Percentiles rank a stretch among this genome's conserved stretches.
Evolutionary conservation across 1,284 basidiomycete genomes (phyloP).

Genomic region (Sporisorium sorghi): DNA sequence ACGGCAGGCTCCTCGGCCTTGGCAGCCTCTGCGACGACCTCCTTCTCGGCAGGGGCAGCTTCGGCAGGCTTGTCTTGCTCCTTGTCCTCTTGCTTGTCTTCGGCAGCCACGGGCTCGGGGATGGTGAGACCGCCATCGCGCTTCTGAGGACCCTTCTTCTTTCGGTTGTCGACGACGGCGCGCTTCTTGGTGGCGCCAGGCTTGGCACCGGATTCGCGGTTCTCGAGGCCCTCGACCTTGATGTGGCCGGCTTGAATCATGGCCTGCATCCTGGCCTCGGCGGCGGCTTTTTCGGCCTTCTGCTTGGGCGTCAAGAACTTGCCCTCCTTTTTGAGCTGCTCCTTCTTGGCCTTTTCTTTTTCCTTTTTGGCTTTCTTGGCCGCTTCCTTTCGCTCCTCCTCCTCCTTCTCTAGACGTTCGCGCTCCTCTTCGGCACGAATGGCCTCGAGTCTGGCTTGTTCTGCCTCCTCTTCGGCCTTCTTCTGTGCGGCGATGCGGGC

Average conservation of each 20-base stretch:
- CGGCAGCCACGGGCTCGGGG: constrained; percentile 43
- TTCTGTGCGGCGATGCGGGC: constrained; percentile 68
- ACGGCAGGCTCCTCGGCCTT: constrained; percentile 66
- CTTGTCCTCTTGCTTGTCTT: constrained; percentile 18
- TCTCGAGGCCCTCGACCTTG: constrained; percentile 84
- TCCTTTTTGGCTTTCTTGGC: constrained; percentile 65
- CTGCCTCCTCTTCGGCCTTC: constrained; percentile 66
- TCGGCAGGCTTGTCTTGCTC: constrained; percentile 17
- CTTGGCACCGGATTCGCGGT: constrained; percentile 70
- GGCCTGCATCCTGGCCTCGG: constrained; percentile 90
- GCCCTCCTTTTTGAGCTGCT: constrained; percentile 68
- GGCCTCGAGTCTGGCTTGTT: constrained; percentile 58
- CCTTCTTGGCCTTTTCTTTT: constrained; percentile 65
- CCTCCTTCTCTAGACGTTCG: constrained; percentile 66
- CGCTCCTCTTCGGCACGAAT: constrained; percentile 63
- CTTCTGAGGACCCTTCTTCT: constrained; percentile 79
- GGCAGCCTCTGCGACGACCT: constrained; percentile 62
- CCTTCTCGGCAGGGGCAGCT: constrained; percentile 13
- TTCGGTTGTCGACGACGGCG: constrained; percentile 82
- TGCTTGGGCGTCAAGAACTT: constrained; percentile 76
- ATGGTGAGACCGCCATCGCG: constrained; percentile 52
- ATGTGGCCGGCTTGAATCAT: constrained; percentile 85
- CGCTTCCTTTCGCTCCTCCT: constrained; percentile 66
- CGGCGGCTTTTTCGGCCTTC: constrained; percentile 90
- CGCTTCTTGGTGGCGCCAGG: constrained; percentile 71